phyloP scores from a whole-genome alignment of 2,329 filamentous ascomycete genomes.

The Cladosporium sp. region DNA sequence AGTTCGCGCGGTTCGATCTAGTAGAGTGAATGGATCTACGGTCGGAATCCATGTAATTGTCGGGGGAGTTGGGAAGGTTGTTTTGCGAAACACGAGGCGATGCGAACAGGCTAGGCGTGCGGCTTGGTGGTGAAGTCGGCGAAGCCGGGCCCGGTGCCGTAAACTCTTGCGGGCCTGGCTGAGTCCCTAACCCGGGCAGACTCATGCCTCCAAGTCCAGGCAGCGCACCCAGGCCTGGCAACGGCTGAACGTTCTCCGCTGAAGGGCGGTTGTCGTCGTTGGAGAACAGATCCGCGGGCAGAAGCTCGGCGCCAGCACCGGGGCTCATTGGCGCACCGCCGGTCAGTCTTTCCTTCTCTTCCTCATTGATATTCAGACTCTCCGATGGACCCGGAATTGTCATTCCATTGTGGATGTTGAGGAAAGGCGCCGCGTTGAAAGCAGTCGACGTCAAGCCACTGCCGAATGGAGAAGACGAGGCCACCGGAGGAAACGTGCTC shows the following conservation, averaged over 20 bases:
- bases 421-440: conserved; percentile 38
- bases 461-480: conserved; percentile 9
- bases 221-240: conserved; percentile 31
- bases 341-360: conserved; percentile 55
- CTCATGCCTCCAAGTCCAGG: conserved; percentile 35
- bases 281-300: conserved; percentile 59
- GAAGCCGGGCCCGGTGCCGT: conserved; percentile 34
- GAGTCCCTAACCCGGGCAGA: conserved; percentile 25
- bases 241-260: conserved; percentile 17
- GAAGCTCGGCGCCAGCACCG: conserved; percentile 60
- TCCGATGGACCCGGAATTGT: conserved; percentile 42
- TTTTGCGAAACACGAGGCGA: conserved; percentile 42
- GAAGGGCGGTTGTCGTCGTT: conserved; percentile 23
- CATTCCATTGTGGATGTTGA: conserved; percentile 59
- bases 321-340: conserved; percentile 69
- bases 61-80: conserved; percentile 38
- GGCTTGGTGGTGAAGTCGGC: conserved; percentile 37
- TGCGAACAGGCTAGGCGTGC: conserved; percentile 41
- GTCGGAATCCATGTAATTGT: conserved; percentile 39
- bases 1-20: conserved; percentile 42
- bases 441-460: conserved; percentile 4
- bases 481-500: conserved; percentile 17
- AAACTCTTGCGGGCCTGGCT: conserved; percentile 15
- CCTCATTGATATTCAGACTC: conserved; percentile 50
- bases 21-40: conserved; percentile 42